Percentiles rank a stretch among this genome's conserved stretches.
Evolutionary conservation across 176 grass and related monocot species (phyloP).

Genomic region (Oryza nivara): DNA sequence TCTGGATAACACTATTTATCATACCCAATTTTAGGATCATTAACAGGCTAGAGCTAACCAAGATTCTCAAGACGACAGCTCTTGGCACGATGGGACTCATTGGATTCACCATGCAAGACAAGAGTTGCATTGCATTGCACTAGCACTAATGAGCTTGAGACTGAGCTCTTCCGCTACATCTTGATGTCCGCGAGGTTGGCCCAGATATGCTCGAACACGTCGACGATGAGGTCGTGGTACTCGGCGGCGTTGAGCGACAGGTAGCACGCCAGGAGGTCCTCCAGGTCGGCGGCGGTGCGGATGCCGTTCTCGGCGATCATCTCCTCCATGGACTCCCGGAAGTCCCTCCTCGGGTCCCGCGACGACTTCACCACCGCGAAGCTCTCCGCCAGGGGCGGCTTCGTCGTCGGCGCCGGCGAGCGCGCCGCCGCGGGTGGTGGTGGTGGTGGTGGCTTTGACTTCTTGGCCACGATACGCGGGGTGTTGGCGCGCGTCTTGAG

Average conservation of each 20-base stretch:
- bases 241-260: slow-evolving; percentile 81
- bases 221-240: slow-evolving; percentile 90
- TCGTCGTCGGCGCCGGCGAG: slow-evolving; percentile 3
- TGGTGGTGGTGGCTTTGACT: slow-evolving; percentile 10
- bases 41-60: slow-evolving; percentile 35
- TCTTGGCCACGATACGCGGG: slow-evolving; percentile 51
- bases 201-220: slow-evolving; percentile 89
- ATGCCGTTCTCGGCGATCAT: slow-evolving; percentile 90
- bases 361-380: slow-evolving; percentile 84
- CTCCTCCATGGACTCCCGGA: slow-evolving; percentile 93
- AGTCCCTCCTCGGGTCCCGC: slow-evolving; percentile 71
- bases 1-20: slow-evolving; percentile 26
- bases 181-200: slow-evolving; percentile 55
- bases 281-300: slow-evolving; percentile 65
- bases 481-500: slow-evolving; percentile 65
- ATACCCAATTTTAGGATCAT: slow-evolving; percentile 42
- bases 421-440: neutral
- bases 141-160: neutral
- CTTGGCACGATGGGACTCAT: slow-evolving; percentile 20
- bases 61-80: neutral
- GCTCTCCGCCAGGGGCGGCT: slow-evolving; percentile 51
- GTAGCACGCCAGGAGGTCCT: slow-evolving; percentile 96
- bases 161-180: slow-evolving; percentile 39
- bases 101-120: slow-evolving; percentile 38
- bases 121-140: neutral